Conservation (phyloP, 805 yeast genomes). For the Wickerhamiella sergipiensis region DNA sequence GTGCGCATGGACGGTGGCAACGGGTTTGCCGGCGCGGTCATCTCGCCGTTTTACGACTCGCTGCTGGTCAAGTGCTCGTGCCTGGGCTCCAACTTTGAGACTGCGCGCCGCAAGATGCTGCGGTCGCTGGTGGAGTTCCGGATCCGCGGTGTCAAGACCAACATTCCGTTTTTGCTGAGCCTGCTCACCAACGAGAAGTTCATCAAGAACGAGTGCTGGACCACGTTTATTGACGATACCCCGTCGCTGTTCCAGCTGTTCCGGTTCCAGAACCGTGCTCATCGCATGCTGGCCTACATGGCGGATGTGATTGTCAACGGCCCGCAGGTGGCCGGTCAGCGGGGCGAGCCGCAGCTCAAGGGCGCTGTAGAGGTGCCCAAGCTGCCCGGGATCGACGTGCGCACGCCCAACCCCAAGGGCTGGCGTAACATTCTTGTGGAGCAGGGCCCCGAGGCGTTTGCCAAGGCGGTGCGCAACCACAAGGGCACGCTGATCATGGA, state of each 20-base stretch:
- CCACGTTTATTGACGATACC: constrained; percentile 96
- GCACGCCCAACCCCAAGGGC: constrained; percentile 52
- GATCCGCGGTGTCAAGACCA: constrained; percentile 97
- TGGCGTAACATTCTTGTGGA: constrained; percentile 83
- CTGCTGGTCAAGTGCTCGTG: constrained; percentile 97
- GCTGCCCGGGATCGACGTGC: constrained; percentile 53
- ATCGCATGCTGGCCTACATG: constrained; percentile 75
- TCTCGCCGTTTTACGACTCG: constrained; percentile 94
- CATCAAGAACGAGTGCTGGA: constrained; percentile 84
- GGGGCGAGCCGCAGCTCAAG: constrained; percentile 74
- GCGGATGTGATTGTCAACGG: constrained; percentile 95
- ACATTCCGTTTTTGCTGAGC: constrained; percentile 90
- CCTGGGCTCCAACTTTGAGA: constrained; percentile 94
- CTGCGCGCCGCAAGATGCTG: constrained; percentile 94
- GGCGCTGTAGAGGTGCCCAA: constrained; percentile 66
- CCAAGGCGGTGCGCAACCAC: constrained; percentile 69
- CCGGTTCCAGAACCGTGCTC: constrained; percentile 91
- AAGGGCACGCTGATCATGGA: constrained; percentile 91
- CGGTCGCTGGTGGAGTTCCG: constrained; percentile 94
- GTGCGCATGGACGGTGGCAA: constrained; percentile 98
- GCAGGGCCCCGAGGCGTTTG: constrained; percentile 82
- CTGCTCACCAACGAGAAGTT: constrained; percentile 82
- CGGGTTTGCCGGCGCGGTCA: constrained; percentile 92
- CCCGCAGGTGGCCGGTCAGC: constrained; percentile 88
- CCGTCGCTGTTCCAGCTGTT: constrained; percentile 93